These are phyloP conservation scores for Cercospora beticola DNA, from an alignment of 2,329 filamentous ascomycete genomes.

Conservation along the genomic window DNA sequence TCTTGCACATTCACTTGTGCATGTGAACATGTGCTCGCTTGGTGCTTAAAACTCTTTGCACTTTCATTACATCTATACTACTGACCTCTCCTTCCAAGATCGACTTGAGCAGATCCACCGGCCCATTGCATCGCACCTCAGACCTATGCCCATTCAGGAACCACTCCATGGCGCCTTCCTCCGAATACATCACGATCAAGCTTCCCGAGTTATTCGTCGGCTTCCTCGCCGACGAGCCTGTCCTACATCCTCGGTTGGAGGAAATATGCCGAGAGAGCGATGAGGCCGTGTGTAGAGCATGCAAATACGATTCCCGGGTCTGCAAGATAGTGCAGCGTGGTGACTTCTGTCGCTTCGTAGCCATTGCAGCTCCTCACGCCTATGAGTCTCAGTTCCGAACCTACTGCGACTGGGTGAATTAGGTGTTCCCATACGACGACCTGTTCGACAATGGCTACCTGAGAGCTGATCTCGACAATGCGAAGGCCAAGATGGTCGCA, in stretches of 20 bases:
- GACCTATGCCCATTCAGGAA: background rate
- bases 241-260: background rate
- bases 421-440: conserved; percentile 11
- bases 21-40: background rate
- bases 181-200: background rate
- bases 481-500: background rate
- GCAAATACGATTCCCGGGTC: background rate
- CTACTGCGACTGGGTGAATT: conserved; percentile 4
- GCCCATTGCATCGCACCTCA: background rate
- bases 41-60: background rate
- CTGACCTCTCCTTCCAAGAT: background rate
- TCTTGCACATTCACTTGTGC: background rate
- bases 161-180: background rate
- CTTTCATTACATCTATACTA: background rate
- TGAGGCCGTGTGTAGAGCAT: background rate
- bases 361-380: background rate
- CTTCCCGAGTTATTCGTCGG: background rate
- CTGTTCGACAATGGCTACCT: conserved; percentile 12
- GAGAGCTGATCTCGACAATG: background rate
- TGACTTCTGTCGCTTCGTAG: background rate
- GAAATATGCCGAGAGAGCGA: background rate
- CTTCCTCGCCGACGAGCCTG: background rate
- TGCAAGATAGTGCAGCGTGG: background rate
- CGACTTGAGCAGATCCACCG: background rate
- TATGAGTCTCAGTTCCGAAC: background rate